Evolutionary conservation across 768 basidiomycete species (phyloP).

Genomic region (Favolaschia claudopus): DNA sequence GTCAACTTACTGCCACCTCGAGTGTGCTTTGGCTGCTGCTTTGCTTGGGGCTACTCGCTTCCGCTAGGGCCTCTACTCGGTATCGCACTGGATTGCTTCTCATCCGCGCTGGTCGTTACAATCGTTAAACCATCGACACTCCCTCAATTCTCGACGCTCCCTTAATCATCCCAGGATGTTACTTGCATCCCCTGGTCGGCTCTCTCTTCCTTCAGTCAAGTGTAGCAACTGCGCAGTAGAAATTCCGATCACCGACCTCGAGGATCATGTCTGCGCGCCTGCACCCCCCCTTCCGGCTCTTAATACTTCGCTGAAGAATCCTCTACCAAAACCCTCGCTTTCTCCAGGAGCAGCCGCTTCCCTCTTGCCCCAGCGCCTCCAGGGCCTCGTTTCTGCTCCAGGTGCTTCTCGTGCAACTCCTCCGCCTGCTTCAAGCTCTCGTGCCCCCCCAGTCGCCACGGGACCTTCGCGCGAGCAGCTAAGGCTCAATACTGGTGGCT

Average conservation of each 20-base stretch:
- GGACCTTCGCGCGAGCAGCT: constrained; percentile 36
- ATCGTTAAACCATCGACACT: constrained; percentile 20
- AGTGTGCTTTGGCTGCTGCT: too few species aligned
- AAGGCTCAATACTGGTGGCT: constrained; percentile 38
- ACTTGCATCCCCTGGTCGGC: constrained; percentile 49
- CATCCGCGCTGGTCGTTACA: constrained; percentile 41
- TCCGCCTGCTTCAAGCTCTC: constrained; percentile 14
- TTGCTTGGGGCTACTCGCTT: background rate
- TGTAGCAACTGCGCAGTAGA: constrained; percentile 80
- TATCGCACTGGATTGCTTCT: too few species aligned
- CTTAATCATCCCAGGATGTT: constrained; percentile 34
- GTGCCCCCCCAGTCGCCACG: constrained; percentile 8
- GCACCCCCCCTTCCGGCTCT: constrained; percentile 52
- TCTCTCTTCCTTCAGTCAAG: constrained; percentile 85
- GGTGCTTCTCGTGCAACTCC: constrained; percentile 22
- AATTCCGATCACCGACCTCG: constrained; percentile 76
- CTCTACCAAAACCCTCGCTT: constrained; percentile 45
- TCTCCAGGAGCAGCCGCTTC: constrained; percentile 51
- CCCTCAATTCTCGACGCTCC: constrained; percentile 36
- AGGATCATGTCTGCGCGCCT: constrained; percentile 77
- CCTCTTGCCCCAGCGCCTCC: constrained; percentile 59
- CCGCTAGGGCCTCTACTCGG: too few species aligned
- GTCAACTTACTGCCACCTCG: too few species aligned
- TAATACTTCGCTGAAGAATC: constrained; percentile 42
- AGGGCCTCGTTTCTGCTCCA: constrained; percentile 46